These are phyloP conservation scores for Penicillium nordicum DNA, from an alignment of 2,329 filamentous ascomycete species.

Conservation along the genomic window DNA sequence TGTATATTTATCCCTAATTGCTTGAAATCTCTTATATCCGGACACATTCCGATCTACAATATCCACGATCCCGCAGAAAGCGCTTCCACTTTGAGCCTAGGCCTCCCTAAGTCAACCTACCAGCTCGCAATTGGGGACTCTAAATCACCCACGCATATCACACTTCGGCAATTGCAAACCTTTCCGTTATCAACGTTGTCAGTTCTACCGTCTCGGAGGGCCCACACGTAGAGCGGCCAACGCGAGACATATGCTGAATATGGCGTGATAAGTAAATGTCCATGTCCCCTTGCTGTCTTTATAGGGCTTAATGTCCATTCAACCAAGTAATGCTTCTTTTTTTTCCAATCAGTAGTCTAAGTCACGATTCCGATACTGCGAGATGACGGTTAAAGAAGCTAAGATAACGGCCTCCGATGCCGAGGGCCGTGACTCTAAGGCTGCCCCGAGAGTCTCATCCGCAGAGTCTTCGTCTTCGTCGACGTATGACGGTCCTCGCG, in stretches of 20 bases:
- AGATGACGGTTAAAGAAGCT: constrained; percentile 21
- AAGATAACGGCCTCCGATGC: constrained; percentile 1
- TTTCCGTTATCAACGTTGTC: not conserved
- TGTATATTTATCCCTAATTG: not conserved
- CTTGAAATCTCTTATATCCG: not conserved
- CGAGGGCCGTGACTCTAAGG: constrained; percentile 10
- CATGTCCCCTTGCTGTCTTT: constrained; percentile 3
- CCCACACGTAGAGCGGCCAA: not conserved
- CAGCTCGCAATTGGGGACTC: constrained; percentile 1
- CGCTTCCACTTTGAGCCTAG: not conserved
- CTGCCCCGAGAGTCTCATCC: not conserved
- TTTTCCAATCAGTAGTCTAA: not conserved
- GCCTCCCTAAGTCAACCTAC: not conserved
- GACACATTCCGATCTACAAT: not conserved
- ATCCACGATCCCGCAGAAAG: not conserved
- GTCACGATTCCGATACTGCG: not conserved
- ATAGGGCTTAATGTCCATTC: constrained; percentile 7
- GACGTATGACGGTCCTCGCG: constrained; percentile 7
- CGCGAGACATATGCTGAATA: not conserved
- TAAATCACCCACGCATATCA: not conserved
- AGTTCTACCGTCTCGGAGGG: not conserved
- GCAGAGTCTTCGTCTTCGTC: constrained; percentile 18
- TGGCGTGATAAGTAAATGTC: constrained; percentile 5
- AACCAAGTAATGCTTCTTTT: not conserved
- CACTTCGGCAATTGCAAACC: not conserved